A percentile compares a stretch with the other conserved stretches of the same genome.
Evolutionary conservation across 495 filamentous ascomycete genomes (phyloP).

Genomic region (Neurospora terricola): DNA sequence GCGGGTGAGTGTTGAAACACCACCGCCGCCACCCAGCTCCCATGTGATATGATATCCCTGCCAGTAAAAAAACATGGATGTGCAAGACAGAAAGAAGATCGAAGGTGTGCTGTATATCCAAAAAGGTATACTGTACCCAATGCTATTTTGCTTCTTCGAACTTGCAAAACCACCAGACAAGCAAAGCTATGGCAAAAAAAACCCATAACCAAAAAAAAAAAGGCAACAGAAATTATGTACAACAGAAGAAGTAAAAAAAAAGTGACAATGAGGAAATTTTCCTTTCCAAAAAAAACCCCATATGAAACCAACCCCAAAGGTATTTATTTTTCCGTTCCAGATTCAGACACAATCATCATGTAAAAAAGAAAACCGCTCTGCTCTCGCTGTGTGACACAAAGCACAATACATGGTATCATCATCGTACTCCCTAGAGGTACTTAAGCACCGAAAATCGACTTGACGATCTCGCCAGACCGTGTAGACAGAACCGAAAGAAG

Average conservation of each 20-base stretch:
- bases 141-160: not conserved
- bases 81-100: not conserved
- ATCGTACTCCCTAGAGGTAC: not conserved
- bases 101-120: not conserved
- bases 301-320: not conserved
- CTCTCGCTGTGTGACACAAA: not conserved
- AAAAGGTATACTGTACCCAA: not conserved
- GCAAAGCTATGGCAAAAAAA: not conserved
- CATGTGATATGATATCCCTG: not conserved
- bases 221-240: not conserved
- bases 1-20: not conserved
- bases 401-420: not conserved
- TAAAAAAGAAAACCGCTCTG: not conserved
- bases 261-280: not conserved
- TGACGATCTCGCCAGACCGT: slow-evolving; percentile 64
- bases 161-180: not conserved
- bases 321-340: not conserved
- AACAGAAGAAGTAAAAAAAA: not conserved
- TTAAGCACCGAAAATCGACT: slow-evolving; percentile 52
- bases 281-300: not conserved
- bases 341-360: not conserved
- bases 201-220: not conserved
- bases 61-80: not conserved
- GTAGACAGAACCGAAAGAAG: slow-evolving; percentile 65
- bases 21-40: not conserved